These are phyloP conservation scores for Lachnellula hyalina DNA, from an alignment of 2,329 filamentous ascomycete species.

Conservation along the genomic window DNA sequence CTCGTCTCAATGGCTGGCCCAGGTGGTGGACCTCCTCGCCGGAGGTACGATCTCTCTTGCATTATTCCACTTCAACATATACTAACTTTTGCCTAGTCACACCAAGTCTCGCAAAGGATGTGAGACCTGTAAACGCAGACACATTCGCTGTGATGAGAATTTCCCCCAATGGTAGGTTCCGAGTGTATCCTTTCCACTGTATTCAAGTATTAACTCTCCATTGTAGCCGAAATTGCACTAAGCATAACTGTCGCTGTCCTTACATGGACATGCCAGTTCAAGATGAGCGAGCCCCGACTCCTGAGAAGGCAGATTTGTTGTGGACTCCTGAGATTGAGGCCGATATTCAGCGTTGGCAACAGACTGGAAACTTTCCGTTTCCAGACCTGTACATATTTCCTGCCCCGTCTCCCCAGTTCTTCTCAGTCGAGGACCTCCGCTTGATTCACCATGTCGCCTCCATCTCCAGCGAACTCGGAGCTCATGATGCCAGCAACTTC, in stretches of 20 bases:
- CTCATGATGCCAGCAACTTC: conserved; percentile 72
- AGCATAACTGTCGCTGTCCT: conserved; percentile 96
- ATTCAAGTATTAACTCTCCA: conserved; percentile 21
- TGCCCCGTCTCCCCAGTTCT: conserved; percentile 64
- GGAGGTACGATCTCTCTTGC: conserved; percentile 44
- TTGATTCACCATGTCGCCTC: conserved; percentile 87
- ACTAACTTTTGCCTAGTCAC: conserved; percentile 56
- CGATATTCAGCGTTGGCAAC: conserved; percentile 76
- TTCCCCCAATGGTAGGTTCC: conserved; percentile 86
- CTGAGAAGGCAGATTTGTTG: conserved; percentile 64
- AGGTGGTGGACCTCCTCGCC: conserved; percentile 83
- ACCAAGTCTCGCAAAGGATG: conserved; percentile 99
- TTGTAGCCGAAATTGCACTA: conserved; percentile 88
- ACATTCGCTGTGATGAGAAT: conserved; percentile 96
- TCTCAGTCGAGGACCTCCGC: conserved; percentile 73
- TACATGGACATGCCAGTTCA: conserved; percentile 83
- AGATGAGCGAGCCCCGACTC: conserved; percentile 56
- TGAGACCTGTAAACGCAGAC: conserved; percentile 94
- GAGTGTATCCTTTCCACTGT: not conserved
- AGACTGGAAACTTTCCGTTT: conserved; percentile 80
- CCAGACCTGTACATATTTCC: conserved; percentile 73
- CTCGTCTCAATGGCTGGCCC: conserved; percentile 74
- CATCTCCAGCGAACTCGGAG: conserved; percentile 76
- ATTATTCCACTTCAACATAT: not conserved
- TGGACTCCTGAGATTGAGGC: conserved; percentile 84